Conservation (phyloP, 1,284 basidiomycete genomes). For the Amylostereum chailletii region DNA sequence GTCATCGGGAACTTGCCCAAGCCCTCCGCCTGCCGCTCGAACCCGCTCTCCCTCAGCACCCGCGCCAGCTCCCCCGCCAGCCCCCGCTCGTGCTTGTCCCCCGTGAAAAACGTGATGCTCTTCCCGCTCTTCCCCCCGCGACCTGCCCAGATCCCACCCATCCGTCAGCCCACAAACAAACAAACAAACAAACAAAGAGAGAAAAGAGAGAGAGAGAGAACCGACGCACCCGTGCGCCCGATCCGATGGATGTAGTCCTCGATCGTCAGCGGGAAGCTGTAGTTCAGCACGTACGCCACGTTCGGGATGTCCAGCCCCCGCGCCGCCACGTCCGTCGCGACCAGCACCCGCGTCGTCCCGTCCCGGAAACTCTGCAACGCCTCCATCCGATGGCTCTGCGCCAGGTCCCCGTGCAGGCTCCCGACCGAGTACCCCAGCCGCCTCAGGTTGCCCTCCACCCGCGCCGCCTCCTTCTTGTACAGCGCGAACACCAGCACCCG, state of each 20-base stretch:
- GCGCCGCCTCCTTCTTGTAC: slow-evolving; percentile 95
- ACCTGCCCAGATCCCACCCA: slow-evolving; percentile 34
- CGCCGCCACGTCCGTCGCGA: slow-evolving; percentile 97
- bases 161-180: slow-evolving; percentile 10
- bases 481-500: slow-evolving; percentile 92
- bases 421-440: slow-evolving; percentile 81
- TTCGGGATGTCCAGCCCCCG: slow-evolving; percentile 96
- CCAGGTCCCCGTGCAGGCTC: slow-evolving; percentile 89
- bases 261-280: slow-evolving; percentile 94
- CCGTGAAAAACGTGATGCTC: slow-evolving; percentile 96
- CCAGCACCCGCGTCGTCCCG: slow-evolving; percentile 77
- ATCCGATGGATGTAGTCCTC: slow-evolving; percentile 98
- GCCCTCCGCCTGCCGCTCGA: slow-evolving; percentile 50
- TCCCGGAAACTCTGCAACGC: slow-evolving; percentile 87
- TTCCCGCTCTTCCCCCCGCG: slow-evolving; percentile 89
- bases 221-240: slow-evolving; percentile 70
- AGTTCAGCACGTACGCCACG: slow-evolving; percentile 88
- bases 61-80: slow-evolving; percentile 92
- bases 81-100: slow-evolving; percentile 77
- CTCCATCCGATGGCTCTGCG: slow-evolving; percentile 80
- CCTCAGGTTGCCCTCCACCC: slow-evolving; percentile 78
- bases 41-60: slow-evolving; percentile 85
- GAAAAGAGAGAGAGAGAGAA: background rate
- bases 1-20: slow-evolving; percentile 92
- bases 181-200: slow-evolving; percentile 4